Evolutionary conservation across 2,329 filamentous ascomycete genomes (phyloP).

Genomic region (Alternaria burnsii): DNA sequence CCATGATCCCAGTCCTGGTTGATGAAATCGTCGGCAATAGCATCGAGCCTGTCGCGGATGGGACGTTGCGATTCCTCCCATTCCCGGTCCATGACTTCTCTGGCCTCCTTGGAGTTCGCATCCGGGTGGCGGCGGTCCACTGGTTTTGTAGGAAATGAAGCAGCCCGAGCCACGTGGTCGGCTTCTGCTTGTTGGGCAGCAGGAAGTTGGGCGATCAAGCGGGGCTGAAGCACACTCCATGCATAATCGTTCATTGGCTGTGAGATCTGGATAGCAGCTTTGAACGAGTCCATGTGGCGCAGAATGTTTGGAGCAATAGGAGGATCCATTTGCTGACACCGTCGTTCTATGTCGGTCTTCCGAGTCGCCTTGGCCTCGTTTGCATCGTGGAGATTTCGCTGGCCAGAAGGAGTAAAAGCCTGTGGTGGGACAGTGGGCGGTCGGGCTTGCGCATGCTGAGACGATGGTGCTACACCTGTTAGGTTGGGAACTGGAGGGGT

Average conservation of each 20-base stretch:
- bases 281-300: slow-evolving; percentile 75
- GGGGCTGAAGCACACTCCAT: slow-evolving; percentile 74
- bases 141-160: slow-evolving; percentile 57
- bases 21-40: slow-evolving; percentile 76
- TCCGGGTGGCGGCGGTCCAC: slow-evolving; percentile 60
- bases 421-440: slow-evolving; percentile 47
- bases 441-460: slow-evolving; percentile 40
- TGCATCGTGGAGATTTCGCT: slow-evolving; percentile 69
- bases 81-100: slow-evolving; percentile 70
- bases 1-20: slow-evolving; percentile 71
- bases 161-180: slow-evolving; percentile 59
- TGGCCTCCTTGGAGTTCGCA: slow-evolving; percentile 59
- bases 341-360: slow-evolving; percentile 74
- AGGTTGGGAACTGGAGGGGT: slow-evolving; percentile 37
- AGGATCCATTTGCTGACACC: slow-evolving; percentile 71
- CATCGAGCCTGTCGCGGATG: slow-evolving; percentile 69
- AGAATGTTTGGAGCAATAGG: slow-evolving; percentile 70
- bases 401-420: slow-evolving; percentile 41
- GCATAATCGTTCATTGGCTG: slow-evolving; percentile 72
- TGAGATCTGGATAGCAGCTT: slow-evolving; percentile 74
- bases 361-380: slow-evolving; percentile 70
- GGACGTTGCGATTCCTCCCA: slow-evolving; percentile 77
- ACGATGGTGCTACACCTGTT: slow-evolving; percentile 41
- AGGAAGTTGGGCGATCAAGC: slow-evolving; percentile 70
- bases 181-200: slow-evolving; percentile 67